Evolutionary conservation across 1,284 basidiomycete genomes (phyloP), one percentile per base, ranked within the genome.

Genomic region (Irpex rosettiformis): DNA sequence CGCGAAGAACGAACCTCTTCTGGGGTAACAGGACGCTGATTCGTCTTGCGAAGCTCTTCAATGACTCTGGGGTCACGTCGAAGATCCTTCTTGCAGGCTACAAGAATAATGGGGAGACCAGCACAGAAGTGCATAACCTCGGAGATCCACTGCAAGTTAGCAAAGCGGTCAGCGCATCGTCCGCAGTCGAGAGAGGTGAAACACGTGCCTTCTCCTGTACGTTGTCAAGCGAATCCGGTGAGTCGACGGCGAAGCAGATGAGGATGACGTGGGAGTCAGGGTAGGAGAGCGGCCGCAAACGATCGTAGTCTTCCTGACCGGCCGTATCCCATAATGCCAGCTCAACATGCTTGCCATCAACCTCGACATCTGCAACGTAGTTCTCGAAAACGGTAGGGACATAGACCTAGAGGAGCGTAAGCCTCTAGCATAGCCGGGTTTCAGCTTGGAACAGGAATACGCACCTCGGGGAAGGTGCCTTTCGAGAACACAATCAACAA

Each of bases 281-380:
- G 77, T 89, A 90, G 48, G 82, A 84, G 62, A 90, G 78, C 56
- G 88, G 89, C 65, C 88, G 80, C 64, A 91, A 81, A 65, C 88
- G 85, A 70, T 89, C 88, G 71, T 83, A 84, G 69, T 78, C 77
- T 68, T 90, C 88, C 74, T 90, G 88, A 59, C 88, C 88, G 49
- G 88, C 88, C 63, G 88, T 91, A 85, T 91, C 88, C 88, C 88
- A 91, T 52, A 91, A 76, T 25, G 88, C 88, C 60, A 91, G 81
- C 73, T 89, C 88, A 66, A 90, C 85, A 70, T 87, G 83, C 74
- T 89, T 89, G 63, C 85, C 86, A 65, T 88, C 86, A 54, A 88
- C 85, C 73, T 88, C 86, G 63, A 88, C 85, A 71, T 88, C 85
- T 64, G 84, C 85, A 57, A 86, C 86, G 70, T 88, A 82, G 75